phyloP scores from a whole-genome alignment of 208 protist species.

The Trypanosoma theileri region DNA sequence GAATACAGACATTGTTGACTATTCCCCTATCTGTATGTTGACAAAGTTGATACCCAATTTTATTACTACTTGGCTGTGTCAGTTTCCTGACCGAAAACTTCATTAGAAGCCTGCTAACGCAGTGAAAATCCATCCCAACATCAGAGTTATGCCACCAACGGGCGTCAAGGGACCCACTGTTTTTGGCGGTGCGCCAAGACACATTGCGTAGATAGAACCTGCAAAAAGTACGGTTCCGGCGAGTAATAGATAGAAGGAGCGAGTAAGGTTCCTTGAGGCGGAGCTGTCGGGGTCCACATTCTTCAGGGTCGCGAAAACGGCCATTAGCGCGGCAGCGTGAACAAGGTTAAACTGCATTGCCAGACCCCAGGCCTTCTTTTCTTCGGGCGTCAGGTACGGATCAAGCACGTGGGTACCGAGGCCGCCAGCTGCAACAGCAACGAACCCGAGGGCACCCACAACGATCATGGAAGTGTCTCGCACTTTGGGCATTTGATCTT shows the following conservation, averaged over 20 bases:
- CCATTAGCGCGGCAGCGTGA: constrained; percentile 62
- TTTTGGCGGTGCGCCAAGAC: constrained; percentile 42
- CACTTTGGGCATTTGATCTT: constrained; percentile 20
- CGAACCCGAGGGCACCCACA: constrained; percentile 19
- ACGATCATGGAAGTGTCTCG: constrained; percentile 22
- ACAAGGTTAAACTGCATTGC: constrained; percentile 63
- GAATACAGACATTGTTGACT: no score
- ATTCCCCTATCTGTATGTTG: no score
- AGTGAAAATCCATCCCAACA: constrained; percentile 62
- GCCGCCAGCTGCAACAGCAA: constrained; percentile 25
- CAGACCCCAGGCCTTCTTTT: constrained; percentile 12
- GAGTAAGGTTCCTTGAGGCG: constrained; percentile 36
- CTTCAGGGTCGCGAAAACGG: constrained; percentile 33
- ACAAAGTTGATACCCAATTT: no score
- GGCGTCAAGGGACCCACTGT: constrained; percentile 63
- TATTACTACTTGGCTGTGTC: no score
- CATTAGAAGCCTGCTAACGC: constrained; percentile 46
- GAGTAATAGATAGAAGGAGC: constrained; percentile 53
- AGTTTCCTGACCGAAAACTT: no score
- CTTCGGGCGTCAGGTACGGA: neutral
- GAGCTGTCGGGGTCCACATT: constrained; percentile 11
- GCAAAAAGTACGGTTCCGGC: constrained; percentile 54
- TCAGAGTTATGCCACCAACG: constrained; percentile 61
- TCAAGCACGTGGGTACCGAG: constrained; percentile 24
- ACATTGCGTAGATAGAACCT: constrained; percentile 71